Base-by-base conservation (phyloP, 805 yeast species). In the Wickerhamomyces rabaulensis region DNA sequence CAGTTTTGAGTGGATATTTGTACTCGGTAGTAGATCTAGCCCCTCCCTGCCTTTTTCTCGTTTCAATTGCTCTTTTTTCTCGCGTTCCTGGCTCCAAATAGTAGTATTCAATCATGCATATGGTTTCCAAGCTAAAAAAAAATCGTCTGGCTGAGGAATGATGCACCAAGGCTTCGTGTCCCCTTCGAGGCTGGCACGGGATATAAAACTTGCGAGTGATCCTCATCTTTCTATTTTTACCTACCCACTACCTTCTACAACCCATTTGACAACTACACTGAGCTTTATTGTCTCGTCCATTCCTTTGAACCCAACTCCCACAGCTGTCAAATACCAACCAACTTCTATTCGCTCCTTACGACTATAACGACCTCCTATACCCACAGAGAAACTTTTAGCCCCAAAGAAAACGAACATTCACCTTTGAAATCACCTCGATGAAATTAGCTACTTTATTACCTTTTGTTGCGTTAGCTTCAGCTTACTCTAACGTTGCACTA, bases 401-500 rank as follows among this genome's bases (percentile, higher is more conserved):
- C 3, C 13, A 27, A 27, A 27, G 31, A 27, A 25, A 7, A 13
- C 3, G 31, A 27, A 27, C 31, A 27, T 27, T 27, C 31, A 3
- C 15, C 7, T 7, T 6, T 25, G 9, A 25, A 25, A 25, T 22
- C 23, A 5, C 31, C 15, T 27, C 31, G 29, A 57, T 57, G 60
- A 52, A 42, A 46, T 23, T 55, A 17, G 5, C 45, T 16, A 40
- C 33, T 9, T 25, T 56, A 29, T 29, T 52, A 12, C 52, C 55
- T n/a, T 33, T 51, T 25, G 53, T 49, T 3, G 33, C 46, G 25
- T 50, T 55, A 15, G 60, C 35, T 20, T 33, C 54, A 6, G 58
- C 58, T 8, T 52, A 55, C 38, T 46, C 60, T 21, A 55, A 58
- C 49, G n/a, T 55, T 36, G 61, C 61, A 6, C 42, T 52, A 33